Percentiles rank a stretch among this genome's conserved stretches.
Evolutionary conservation across 2,329 filamentous ascomycete species (phyloP).

Genomic region (Aspergillus oerlinghausenensis): DNA sequence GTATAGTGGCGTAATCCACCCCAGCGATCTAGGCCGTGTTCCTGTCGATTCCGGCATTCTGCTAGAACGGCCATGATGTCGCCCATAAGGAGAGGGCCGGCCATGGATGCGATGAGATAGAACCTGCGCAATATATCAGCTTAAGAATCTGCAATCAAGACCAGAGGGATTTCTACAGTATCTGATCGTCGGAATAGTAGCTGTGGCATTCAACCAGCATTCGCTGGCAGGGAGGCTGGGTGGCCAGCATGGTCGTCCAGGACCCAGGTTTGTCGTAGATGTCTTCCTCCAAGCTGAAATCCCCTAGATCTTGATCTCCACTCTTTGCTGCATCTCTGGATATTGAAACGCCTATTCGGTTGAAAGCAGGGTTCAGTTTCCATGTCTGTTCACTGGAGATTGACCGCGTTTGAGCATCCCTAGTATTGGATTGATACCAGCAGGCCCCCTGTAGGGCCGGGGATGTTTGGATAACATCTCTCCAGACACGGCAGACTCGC

Average conservation of each 20-base stretch:
- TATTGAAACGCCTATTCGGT: slow-evolving; percentile 1
- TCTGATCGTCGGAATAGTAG: not conserved
- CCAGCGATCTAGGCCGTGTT: slow-evolving; percentile 3
- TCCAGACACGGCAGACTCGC: slow-evolving; percentile 2
- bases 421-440: slow-evolving; percentile 1
- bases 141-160: not conserved
- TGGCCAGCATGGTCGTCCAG: slow-evolving; percentile 5
- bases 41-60: slow-evolving; percentile 5
- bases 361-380: slow-evolving; percentile 4
- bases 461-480: slow-evolving; percentile 4
- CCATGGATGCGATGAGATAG: slow-evolving; percentile 3
- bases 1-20: not conserved
- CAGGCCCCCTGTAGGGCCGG: not conserved
- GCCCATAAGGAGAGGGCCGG: not conserved
- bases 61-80: slow-evolving; percentile 4
- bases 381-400: not conserved
- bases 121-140: not conserved
- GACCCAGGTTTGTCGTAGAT: slow-evolving; percentile 4
- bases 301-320: not conserved
- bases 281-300: not conserved
- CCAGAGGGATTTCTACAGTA: not conserved
- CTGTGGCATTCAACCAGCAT: not conserved
- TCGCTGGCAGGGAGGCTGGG: slow-evolving; percentile 5
- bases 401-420: not conserved
- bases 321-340: not conserved